Conservation (phyloP, 148 eudicot species). For the Rhododendron ferrugineum region DNA sequence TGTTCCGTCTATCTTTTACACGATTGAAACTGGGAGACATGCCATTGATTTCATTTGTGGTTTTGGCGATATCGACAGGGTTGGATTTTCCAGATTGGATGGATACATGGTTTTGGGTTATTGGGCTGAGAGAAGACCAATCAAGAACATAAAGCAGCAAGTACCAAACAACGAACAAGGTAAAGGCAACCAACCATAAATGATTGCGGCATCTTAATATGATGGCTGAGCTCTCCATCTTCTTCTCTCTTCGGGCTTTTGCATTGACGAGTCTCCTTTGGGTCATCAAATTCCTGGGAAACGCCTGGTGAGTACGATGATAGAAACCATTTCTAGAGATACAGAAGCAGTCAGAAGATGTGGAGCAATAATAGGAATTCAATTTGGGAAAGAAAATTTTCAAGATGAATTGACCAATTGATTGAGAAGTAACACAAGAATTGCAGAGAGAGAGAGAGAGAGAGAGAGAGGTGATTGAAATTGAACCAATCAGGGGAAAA, state of each 20-base stretch:
- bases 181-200: conserved; percentile 29
- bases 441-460: not conserved
- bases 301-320: not conserved
- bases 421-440: not conserved
- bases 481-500: not conserved
- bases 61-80: not conserved
- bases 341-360: not conserved
- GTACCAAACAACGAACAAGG: conserved; percentile 37
- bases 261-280: not conserved
- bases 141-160: conserved; percentile 25
- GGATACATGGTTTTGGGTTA: not conserved
- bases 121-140: conserved; percentile 27
- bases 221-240: conserved; percentile 14
- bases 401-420: not conserved
- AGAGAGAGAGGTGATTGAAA: not conserved
- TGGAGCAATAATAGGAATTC: not conserved
- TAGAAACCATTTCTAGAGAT: not conserved
- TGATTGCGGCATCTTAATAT: conserved; percentile 21
- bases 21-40: not conserved
- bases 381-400: not conserved
- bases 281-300: conserved; percentile 6
- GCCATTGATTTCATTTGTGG: not conserved
- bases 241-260: not conserved
- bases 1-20: not conserved
- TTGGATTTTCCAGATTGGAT: not conserved